Conservation (phyloP, 768 basidiomycete species). For the Suillus discolor region DNA sequence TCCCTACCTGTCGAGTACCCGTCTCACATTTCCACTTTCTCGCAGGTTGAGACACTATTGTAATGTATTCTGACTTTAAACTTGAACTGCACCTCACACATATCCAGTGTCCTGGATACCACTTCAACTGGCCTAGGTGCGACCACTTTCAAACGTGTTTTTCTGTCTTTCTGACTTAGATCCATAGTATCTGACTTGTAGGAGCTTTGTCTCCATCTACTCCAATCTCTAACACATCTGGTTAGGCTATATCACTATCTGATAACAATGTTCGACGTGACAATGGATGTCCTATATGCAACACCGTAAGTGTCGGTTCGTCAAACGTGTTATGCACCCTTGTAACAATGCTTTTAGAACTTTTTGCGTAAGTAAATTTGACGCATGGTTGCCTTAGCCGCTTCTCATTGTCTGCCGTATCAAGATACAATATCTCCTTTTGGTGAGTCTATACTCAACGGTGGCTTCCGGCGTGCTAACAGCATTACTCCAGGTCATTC, state of each 20-base stretch:
- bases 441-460: conserved; percentile 19
- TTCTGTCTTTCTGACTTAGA: conserved; percentile 10
- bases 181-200: conserved; percentile 31
- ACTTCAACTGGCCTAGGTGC: conserved; percentile 26
- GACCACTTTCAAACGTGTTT: conserved; percentile 2
- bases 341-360: conserved; percentile 19
- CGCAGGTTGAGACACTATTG: conserved; percentile 25
- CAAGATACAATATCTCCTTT: conserved; percentile 29
- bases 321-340: too few relatives aligned
- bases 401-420: background rate
- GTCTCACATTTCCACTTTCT: background rate
- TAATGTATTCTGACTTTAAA: conserved; percentile 4
- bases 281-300: conserved; percentile 26
- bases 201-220: background rate
- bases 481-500: conserved; percentile 20
- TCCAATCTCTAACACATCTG: conserved; percentile 14
- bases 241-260: conserved; percentile 32
- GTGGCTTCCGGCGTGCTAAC: background rate
- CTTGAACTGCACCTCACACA: background rate
- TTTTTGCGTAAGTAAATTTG: conserved; percentile 31
- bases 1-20: background rate
- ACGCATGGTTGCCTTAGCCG: background rate
- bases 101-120: conserved; percentile 26
- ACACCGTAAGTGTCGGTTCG: conserved; percentile 22
- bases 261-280: conserved; percentile 26